Base-by-base conservation (phyloP, 163 green algal species). In the Prototheca cutis region DNA sequence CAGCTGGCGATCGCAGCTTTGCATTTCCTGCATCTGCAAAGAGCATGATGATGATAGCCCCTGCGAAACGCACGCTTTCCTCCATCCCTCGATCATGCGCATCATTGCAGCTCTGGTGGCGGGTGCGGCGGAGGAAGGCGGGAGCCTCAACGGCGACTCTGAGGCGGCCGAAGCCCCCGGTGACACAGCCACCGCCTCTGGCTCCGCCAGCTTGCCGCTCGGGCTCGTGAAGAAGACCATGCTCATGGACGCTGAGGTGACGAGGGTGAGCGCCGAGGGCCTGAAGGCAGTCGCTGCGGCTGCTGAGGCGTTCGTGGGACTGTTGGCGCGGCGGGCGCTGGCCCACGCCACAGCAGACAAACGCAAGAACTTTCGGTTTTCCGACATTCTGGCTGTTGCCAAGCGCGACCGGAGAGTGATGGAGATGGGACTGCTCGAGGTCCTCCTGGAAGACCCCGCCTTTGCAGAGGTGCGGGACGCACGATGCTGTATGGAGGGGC, bases 211-310 rank as follows among this genome's bases (percentile, higher is more conserved):
- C 7, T 34, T 81, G 25, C 70, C 75, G 31, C 34, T 63, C 4
- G 66, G 61, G 4, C 19, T 80, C 4, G 68, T 83, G 7, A 80
- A 73, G 58, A 40, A 58, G 2, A 68, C 80, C 30, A 67, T 73
- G 32, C 40, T 40, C 6, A n/a, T 71, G n/a, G 75, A 83, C 39
- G 32, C 36, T 5, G 75, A 83, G 4, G 69, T 83, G 13, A 29
- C 40, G 17, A 61, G 72, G n/a, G 32, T 78, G 4, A 68, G 59
- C 33, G 65, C 55, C 4, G 75, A 76, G 7, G 72, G 25, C 1
- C 28, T 77, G 19, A 55, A 51, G 17, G 65, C 65, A 15, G 53
- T 67, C 3, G 56, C 64, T 34, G 70, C 67, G 29, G 72, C 72
- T 0, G 57, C 68, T 3, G 72, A 72, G 48, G 60, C 75, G 6